These are phyloP conservation scores for Pterocarpus macrocarpus DNA, from an alignment of 306 rosid species.

Conservation along the genomic window DNA sequence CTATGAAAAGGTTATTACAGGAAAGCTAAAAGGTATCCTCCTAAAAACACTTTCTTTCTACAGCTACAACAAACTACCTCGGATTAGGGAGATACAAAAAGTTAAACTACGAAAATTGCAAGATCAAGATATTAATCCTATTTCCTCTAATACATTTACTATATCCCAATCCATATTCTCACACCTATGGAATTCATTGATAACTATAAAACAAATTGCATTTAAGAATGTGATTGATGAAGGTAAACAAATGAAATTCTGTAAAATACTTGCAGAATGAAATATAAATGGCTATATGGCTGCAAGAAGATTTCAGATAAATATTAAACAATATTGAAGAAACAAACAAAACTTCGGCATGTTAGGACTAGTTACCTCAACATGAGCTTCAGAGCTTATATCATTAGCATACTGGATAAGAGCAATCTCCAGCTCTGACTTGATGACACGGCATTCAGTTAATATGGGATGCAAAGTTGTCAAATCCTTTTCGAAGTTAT, in stretches of 20 bases:
- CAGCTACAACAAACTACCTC: constrained; percentile 11
- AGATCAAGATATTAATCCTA: not conserved
- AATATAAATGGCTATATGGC: not conserved
- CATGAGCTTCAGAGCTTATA: constrained; percentile 94
- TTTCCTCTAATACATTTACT: constrained; percentile 5
- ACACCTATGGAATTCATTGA: not conserved
- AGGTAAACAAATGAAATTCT: not conserved
- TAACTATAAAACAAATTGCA: constrained; percentile 4
- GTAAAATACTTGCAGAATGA: not conserved
- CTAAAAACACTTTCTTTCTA: constrained; percentile 10
- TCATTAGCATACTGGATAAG: constrained; percentile 89
- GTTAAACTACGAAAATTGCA: constrained; percentile 4
- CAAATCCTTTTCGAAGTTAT: constrained; percentile 72
- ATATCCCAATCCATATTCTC: constrained; percentile 8
- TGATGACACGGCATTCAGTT: constrained; percentile 89
- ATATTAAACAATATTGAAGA: constrained; percentile 17
- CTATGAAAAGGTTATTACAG: not conserved
- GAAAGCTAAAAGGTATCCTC: not conserved
- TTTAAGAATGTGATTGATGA: not conserved
- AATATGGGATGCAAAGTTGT: constrained; percentile 83
- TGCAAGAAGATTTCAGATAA: constrained; percentile 33
- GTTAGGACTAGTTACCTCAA: constrained; percentile 65
- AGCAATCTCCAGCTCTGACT: constrained; percentile 86
- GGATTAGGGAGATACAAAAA: constrained; percentile 1
- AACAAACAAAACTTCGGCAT: constrained; percentile 11